These are phyloP conservation scores for Hymenoscyphus albidus DNA, from an alignment of 2,329 filamentous ascomycete genomes.

Conservation along the genomic window DNA sequence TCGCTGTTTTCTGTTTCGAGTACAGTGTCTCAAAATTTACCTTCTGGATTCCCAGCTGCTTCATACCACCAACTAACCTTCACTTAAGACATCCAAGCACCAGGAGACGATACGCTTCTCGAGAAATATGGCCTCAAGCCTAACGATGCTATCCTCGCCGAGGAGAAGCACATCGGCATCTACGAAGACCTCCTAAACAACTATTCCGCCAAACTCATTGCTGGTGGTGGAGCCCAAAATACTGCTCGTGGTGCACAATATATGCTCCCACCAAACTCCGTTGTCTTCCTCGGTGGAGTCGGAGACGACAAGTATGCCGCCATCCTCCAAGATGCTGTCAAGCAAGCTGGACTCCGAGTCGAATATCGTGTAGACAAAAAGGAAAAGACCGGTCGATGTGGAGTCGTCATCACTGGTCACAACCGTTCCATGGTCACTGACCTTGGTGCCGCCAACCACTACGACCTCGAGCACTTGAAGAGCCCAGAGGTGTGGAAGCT, in stretches of 20 bases:
- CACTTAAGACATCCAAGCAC: conserved; percentile 77
- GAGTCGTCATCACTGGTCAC: conserved; percentile 94
- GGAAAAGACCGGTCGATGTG: conserved; percentile 86
- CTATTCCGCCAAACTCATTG: conserved; percentile 89
- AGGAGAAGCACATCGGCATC: conserved; percentile 82
- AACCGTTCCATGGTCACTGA: conserved; percentile 94
- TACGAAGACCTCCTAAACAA: conserved; percentile 94
- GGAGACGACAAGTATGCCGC: conserved; percentile 95
- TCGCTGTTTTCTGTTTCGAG: background rate
- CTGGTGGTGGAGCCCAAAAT: conserved; percentile 96
- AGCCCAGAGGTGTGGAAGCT: conserved; percentile 86
- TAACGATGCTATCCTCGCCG: conserved; percentile 96
- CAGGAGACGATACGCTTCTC: conserved; percentile 77
- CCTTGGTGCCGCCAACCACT: conserved; percentile 93
- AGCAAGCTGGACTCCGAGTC: conserved; percentile 82
- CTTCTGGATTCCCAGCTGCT: background rate
- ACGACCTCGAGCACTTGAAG: conserved; percentile 92
- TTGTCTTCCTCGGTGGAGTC: conserved; percentile 90
- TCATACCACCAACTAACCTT: background rate
- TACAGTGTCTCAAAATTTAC: background rate
- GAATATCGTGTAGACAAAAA: conserved; percentile 90
- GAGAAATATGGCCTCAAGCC: conserved; percentile 90
- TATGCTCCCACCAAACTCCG: conserved; percentile 82
- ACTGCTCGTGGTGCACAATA: conserved; percentile 95
- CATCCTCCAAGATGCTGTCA: conserved; percentile 79